Evolutionary conservation across 331 rosid genomes (phyloP).

Genomic region (Quercus phellos): DNA sequence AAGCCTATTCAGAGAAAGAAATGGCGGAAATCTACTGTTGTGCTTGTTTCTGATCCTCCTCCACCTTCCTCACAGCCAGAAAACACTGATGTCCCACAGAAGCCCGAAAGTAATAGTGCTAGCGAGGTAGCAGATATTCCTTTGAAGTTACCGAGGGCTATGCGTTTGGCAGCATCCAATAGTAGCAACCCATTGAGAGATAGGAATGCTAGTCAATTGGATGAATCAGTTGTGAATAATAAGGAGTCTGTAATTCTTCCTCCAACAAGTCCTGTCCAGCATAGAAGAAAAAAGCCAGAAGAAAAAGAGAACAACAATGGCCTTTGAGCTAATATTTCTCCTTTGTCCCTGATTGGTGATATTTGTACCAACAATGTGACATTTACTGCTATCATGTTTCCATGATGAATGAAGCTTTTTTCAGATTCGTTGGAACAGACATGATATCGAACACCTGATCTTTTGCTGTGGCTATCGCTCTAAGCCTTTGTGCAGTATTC

Average conservation of each 20-base stretch:
- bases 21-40: slow-evolving; percentile 56
- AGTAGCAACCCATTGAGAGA: slow-evolving; percentile 51
- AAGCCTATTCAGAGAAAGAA: slow-evolving; percentile 68
- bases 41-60: slow-evolving; percentile 50
- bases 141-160: slow-evolving; percentile 50
- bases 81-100: slow-evolving; percentile 37
- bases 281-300: slow-evolving; percentile 34
- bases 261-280: slow-evolving; percentile 42
- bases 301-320: slow-evolving; percentile 87
- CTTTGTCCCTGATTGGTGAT: slow-evolving; percentile 10
- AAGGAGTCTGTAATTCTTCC: slow-evolving; percentile 40
- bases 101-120: slow-evolving; percentile 25
- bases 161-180: slow-evolving; percentile 40
- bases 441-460: neutral
- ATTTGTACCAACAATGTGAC: slow-evolving; percentile 1
- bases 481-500: neutral
- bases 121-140: slow-evolving; percentile 34
- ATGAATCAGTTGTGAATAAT: slow-evolving; percentile 33
- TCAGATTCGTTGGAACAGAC: slow-evolving; percentile 5
- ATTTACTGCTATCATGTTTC: slow-evolving; percentile 16
- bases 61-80: slow-evolving; percentile 44
- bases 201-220: slow-evolving; percentile 53
- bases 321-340: slow-evolving; percentile 19
- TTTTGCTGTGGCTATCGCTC: neutral
- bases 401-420: slow-evolving; percentile 6